Percentiles rank a stretch among this genome's conserved stretches.
Conservation (phyloP, 129 eudicot genomes). For the Flaveria bidentis region DNA sequence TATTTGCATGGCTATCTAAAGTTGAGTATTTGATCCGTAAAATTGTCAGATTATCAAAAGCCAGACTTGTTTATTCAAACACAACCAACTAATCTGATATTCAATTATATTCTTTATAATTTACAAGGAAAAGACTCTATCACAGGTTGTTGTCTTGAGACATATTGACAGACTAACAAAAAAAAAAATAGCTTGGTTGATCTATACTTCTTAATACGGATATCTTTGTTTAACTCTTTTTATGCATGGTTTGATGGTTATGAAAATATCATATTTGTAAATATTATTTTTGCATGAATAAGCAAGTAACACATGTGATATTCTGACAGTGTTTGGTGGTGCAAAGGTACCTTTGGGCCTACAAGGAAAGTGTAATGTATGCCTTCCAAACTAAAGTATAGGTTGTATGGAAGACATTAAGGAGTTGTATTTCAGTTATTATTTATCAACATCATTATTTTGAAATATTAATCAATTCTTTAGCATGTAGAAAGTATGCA, state of each 20-base stretch:
- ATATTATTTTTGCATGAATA: not conserved
- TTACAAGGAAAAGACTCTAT: not conserved
- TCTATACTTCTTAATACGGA: not conserved
- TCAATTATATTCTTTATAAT: not conserved
- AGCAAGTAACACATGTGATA: conserved; percentile 17
- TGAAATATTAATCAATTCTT: not conserved
- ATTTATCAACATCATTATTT: not conserved
- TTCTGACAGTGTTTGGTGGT: conserved; percentile 34
- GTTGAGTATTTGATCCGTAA: not conserved
- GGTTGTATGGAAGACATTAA: conserved; percentile 4
- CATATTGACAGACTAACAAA: not conserved
- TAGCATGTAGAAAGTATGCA: conserved; percentile 8
- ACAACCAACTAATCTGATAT: not conserved
- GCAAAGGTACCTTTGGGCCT: conserved; percentile 22
- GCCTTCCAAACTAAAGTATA: conserved; percentile 29
- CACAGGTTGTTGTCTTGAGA: not conserved
- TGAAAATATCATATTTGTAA: not conserved
- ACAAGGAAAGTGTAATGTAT: conserved; percentile 27
- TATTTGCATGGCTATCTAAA: not conserved
- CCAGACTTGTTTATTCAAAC: not conserved
- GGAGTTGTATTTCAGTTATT: not conserved
- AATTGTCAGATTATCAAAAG: not conserved
- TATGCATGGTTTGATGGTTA: not conserved
- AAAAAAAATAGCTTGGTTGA: conserved; percentile 8
- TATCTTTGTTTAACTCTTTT: not conserved